Base-by-base conservation (phyloP, 1,284 basidiomycete species). In the Tylopilus sp. region DNA sequence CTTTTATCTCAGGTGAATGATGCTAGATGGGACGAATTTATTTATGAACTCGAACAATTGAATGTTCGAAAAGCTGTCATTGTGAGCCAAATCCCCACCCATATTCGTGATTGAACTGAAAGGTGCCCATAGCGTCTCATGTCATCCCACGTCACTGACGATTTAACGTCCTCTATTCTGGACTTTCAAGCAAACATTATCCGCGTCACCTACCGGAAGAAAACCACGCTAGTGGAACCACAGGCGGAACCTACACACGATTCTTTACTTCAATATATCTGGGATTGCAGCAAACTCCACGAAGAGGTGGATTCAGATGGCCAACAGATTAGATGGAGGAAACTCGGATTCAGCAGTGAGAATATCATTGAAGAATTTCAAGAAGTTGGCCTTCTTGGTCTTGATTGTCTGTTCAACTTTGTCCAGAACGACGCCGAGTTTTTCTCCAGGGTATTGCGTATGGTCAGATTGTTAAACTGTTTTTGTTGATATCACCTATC, bases 171-270 rank as follows among this genome's bases (percentile, higher is more conserved):
- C 0, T 93, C 91, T 70, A 94, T 98, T 64, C 86, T 97, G 66
- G 93, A 96, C 74, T 98, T 97, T 79, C 96, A 98, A 84, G 90
- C 92, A 52, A 95, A 95, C 78, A 89, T 95, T 74, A 86, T 94
- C 64, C 88, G 93, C 35, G 89, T 96, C 25, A 90, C 91, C 4
- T 91, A 94, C 75, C 88, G 90, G 62, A 91, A 91, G 78, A 94
- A 96, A 79, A 89, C 86, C 13, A 92, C 90, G 1, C 82, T 88
- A 5, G 92, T 98, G 39, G 89, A 94, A 71, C 89, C 91, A 6
- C 87, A 89, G 34, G 80, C 81, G 53, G 88, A 91, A 71, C 83
- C 86, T 6, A 80, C 83, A 1, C 93, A 96, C 74, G 85, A 84
- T 37, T 84, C 84, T 23, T 85, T 88, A 59, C 82, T 97, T 27